Conservation (phyloP, 208 protist genomes). For the Leishmania tarentolae region DNA sequence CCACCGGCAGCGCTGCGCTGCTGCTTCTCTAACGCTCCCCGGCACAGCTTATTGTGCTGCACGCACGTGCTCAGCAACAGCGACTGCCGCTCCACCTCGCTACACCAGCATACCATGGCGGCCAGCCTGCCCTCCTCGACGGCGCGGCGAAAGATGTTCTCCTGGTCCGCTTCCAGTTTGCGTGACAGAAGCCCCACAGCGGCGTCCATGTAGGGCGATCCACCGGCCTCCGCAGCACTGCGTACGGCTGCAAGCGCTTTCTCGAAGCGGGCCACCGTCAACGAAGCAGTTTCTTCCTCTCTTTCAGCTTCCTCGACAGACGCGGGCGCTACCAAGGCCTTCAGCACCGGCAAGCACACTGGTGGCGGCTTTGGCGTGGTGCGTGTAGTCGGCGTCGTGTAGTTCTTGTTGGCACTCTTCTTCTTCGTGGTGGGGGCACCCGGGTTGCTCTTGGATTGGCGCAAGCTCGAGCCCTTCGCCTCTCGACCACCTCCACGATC, state of each 20-base stretch:
- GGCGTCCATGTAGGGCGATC: conserved; percentile 42
- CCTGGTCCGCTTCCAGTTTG: conserved; percentile 54
- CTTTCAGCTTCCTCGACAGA: background rate
- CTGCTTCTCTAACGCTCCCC: conserved; percentile 7
- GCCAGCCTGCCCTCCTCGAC: conserved; percentile 45
- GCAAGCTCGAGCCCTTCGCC: conserved; percentile 74
- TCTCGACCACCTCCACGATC: conserved; percentile 82
- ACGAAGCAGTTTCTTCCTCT: conserved; percentile 1
- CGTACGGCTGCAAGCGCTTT: conserved; percentile 4
- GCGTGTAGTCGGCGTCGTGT: conserved; percentile 30
- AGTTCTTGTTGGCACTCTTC: conserved; percentile 34
- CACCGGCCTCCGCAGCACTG: background rate
- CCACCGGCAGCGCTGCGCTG: background rate
- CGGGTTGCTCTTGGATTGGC: conserved; percentile 83
- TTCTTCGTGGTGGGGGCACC: conserved; percentile 54
- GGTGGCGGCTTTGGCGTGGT: conserved; percentile 31
- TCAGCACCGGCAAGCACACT: conserved; percentile 5
- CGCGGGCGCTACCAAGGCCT: conserved; percentile 10
- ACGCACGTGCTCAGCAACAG: conserved; percentile 58
- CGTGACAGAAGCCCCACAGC: conserved; percentile 72
- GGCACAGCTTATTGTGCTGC: conserved; percentile 53
- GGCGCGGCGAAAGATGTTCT: conserved; percentile 56
- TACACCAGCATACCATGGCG: conserved; percentile 68
- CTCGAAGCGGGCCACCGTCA: background rate
- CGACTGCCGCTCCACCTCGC: conserved; percentile 73